Evolutionary conservation across 164 flowering plant species (phyloP), one percentile per base, ranked within the genome.

Genomic region (Cinnamomum micranthum): DNA sequence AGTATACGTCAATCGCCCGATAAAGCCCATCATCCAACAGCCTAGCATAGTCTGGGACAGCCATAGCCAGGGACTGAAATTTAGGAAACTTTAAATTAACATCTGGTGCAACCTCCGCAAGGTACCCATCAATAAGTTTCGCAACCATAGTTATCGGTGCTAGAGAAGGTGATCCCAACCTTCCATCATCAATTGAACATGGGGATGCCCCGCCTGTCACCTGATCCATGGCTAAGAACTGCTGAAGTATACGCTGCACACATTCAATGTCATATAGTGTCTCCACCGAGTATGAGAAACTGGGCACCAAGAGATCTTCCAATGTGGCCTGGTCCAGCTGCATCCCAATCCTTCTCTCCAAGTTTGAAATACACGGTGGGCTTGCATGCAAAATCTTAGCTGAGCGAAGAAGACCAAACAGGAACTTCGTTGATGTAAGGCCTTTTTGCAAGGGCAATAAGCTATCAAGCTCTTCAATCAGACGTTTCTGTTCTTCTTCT

Each of bases 51-150:
- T 94, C 98, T 11, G 98, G 98, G 68, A 94, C 89, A 69, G 88
- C 83, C 58, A 86, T 90, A 78, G 97, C 96, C 79, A 94, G 87
- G 27, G 88, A 81, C 71, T 88, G 89, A 87, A 94, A 92, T 81
- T 91, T 92, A 41, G 91, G 90, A 17, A 82, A 91, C 83, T 94
- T 94, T 78, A 94, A 78, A 78, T 94, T 91, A 74, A 90, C 84
- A 75, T 94, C 98, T 31, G 98, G 93, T 10, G 98, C 98, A 60
- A 94, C 94, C 85, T 94, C 97, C 0, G 98, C 97, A 64, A 94
- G 90, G 81, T 91, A 94, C 17, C 97, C 97, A 77, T 94, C 98
- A 59, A 94, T 86, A 58, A 94, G 87, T 84, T 91, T 92, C 23
- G 95, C 95, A 1, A 92, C 98, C 87, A 84, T 87, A 15, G 98